Evolutionary conservation across 768 basidiomycete species (phyloP), one percentile per base, ranked within the genome.

Genomic region (Xerocomus spinulosus): DNA sequence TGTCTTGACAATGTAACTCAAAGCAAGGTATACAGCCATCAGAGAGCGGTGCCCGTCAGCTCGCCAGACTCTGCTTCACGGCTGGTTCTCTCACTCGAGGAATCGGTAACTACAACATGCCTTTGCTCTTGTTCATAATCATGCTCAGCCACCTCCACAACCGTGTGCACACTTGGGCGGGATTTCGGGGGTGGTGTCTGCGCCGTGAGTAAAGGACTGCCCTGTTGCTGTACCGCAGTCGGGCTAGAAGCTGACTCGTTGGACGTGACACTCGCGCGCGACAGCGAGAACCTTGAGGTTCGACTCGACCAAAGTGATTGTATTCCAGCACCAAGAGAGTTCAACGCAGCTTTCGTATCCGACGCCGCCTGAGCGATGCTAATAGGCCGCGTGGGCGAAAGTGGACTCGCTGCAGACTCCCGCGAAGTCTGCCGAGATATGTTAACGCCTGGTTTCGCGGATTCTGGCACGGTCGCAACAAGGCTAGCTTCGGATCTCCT

Each of bases 261-360:
- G 41, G 67, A 50, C 24, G 28, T 49, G 35, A 53, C 42, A 30
- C 67, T 65, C 32, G 48, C 46, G 40, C 65, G 67, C 10, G 68
- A 60, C 25, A 68, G 51, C 14, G 75, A 69, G 52, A 75, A 66
- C 41, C 73, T 66, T 2, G 70, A 55, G 7, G 72, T 55, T 12
- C 74, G 66, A 44, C 48, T 68, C 29, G 73, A 63, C 62, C 77
- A 70, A 56, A 80, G 72, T 13, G 77, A 74, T 13, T 79, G 74
- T 48, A 80, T 68, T 35, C 73, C 72, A 9, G 68, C 62, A 37
- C 77, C 75, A 62, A 77, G 71, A 14, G 70, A 57, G 34, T 58
- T 66, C 15, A 75, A 35, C 4, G 69, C 61, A 15, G 67, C 62
- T 49, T 69, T 66, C 14, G 70, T 56, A 39, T 69, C 62, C 52